A percentile compares a stretch with the other conserved stretches of the same genome.
Conservation (phyloP, 2,329 filamentous ascomycete species). For the Nemania sp. region DNA sequence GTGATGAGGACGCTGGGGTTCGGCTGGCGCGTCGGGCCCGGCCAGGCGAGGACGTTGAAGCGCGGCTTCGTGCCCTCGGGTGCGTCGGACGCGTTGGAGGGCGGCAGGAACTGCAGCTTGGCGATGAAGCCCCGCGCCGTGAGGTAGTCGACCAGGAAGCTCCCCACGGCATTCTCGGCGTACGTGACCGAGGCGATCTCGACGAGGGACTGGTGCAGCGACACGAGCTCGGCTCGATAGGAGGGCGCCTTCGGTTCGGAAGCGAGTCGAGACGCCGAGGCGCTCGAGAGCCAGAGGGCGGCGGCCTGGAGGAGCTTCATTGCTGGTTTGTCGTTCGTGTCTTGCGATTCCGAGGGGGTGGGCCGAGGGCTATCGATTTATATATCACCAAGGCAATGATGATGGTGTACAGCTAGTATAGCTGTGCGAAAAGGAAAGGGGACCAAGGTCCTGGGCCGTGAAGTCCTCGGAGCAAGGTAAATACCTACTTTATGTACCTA, state of each 20-base stretch:
- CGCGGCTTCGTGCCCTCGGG: conserved; percentile 45
- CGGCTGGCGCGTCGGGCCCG: conserved; percentile 50
- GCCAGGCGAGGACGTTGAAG: conserved; percentile 79
- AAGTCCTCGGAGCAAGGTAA: no score
- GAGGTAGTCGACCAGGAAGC: conserved; percentile 72
- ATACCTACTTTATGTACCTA: no score
- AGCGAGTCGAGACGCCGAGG: background rate
- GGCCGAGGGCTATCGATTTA: no score
- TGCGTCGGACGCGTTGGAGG: conserved; percentile 38
- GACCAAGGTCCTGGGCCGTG: no score
- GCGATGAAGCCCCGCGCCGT: conserved; percentile 50
- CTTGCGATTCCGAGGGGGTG: background rate
- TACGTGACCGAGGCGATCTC: conserved; percentile 73
- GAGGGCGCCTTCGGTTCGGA: conserved; percentile 32
- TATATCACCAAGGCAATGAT: no score
- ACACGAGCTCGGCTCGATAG: conserved; percentile 62
- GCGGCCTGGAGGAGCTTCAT: conserved; percentile 22
- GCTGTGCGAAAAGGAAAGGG: no score
- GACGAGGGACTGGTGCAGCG: conserved; percentile 76
- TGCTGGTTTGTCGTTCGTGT: background rate
- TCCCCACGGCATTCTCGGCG: conserved; percentile 69
- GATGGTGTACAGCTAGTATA: no score
- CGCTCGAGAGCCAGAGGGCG: conserved; percentile 14
- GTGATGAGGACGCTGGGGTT: conserved; percentile 68
- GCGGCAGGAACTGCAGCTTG: conserved; percentile 48